These are phyloP conservation scores for Penicillium soppii DNA, from an alignment of 495 filamentous ascomycete species.

Conservation along the genomic window DNA sequence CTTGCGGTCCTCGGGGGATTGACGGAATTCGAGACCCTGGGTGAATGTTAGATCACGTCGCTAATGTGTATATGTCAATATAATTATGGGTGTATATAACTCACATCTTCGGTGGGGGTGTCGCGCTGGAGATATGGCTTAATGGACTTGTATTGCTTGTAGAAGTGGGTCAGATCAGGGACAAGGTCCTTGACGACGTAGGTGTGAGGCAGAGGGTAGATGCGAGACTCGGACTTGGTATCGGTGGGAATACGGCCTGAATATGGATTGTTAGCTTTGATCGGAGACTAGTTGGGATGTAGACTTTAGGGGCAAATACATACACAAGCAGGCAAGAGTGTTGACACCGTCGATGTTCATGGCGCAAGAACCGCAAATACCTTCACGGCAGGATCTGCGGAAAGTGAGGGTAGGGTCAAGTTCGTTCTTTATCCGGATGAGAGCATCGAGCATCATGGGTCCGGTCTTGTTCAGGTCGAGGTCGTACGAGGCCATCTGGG, in stretches of 20 bases:
- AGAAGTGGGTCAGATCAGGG: conserved; percentile 95
- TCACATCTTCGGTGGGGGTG: conserved; percentile 72
- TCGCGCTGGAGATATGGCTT: conserved; percentile 95
- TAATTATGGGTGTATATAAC: conserved; percentile 23
- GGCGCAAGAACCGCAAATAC: conserved; percentile 96
- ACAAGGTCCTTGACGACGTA: conserved; percentile 99
- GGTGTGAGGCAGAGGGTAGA: conserved; percentile 97
- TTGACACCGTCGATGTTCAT: conserved; percentile 99
- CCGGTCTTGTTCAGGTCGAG: conserved; percentile 98
- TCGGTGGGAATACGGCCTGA: conserved; percentile 92
- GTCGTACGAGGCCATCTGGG: conserved; percentile 89
- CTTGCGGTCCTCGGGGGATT: conserved; percentile 83
- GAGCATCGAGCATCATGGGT: conserved; percentile 94
- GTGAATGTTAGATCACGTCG: conserved; percentile 3
- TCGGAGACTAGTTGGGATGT: neutral
- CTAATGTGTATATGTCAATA: too few species aligned
- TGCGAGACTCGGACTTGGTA: conserved; percentile 75
- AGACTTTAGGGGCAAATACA: conserved; percentile 34
- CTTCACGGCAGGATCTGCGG: conserved; percentile 91
- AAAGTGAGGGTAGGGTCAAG: conserved; percentile 95
- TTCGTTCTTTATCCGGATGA: conserved; percentile 99
- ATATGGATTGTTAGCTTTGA: neutral
- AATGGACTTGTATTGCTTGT: conserved; percentile 99
- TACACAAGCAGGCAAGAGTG: conserved; percentile 97
- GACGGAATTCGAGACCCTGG: conserved; percentile 86